phyloP scores from a whole-genome alignment of 164 flowering plant genomes.

The Akebia trifoliata region DNA sequence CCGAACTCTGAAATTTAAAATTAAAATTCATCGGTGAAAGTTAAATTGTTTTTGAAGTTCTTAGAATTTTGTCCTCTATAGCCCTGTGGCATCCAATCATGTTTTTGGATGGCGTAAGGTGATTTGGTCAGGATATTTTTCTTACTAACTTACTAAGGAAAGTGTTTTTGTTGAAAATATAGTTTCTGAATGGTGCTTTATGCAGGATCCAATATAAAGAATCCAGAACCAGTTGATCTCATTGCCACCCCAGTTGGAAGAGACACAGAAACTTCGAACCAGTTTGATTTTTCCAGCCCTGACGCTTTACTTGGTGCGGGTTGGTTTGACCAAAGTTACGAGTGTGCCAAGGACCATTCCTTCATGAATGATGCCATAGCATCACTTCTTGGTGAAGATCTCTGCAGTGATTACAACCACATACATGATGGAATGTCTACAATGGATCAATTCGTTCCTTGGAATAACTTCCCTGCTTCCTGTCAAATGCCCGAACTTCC shows the following conservation, averaged over 20 bases:
- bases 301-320: slow-evolving; percentile 47
- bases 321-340: slow-evolving; percentile 41
- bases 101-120: too few species aligned
- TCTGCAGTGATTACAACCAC: slow-evolving; percentile 33
- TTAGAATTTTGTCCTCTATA: too few species aligned
- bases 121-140: too few species aligned
- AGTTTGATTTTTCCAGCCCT: slow-evolving; percentile 29
- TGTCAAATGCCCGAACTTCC: slow-evolving; percentile 47
- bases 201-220: slow-evolving; percentile 44
- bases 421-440: slow-evolving; percentile 24
- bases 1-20: too few species aligned
- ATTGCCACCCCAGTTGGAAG: slow-evolving; percentile 21
- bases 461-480: slow-evolving; percentile 61
- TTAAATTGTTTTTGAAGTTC: too few species aligned
- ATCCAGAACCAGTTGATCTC: slow-evolving; percentile 38
- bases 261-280: slow-evolving; percentile 15
- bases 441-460: slow-evolving; percentile 25
- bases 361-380: slow-evolving; percentile 36
- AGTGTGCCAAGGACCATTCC: slow-evolving; percentile 27
- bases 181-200: slow-evolving; percentile 1
- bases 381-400: slow-evolving; percentile 48
- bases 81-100: too few species aligned
- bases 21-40: too few species aligned
- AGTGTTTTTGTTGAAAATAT: too few species aligned
- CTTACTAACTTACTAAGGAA: too few species aligned